A percentile compares a stretch with the other conserved stretches of the same genome.
Evolutionary conservation across 306 rosid genomes (phyloP).

Genomic region (Chamaecrista fasciculata): DNA sequence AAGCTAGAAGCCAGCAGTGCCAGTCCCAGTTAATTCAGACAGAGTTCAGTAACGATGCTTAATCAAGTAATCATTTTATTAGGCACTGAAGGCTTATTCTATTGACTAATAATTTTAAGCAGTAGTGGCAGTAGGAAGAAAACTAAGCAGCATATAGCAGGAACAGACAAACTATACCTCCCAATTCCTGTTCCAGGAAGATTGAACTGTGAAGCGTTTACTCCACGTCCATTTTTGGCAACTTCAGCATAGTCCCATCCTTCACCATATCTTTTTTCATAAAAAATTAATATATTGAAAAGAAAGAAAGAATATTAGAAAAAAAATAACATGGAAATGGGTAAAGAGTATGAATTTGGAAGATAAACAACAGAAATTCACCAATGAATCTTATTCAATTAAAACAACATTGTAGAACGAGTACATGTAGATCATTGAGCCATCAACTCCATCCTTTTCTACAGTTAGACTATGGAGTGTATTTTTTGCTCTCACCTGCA

Average conservation of each 20-base stretch:
- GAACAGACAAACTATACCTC: constrained; percentile 54
- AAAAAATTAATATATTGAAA: not conserved
- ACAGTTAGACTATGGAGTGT: constrained; percentile 55
- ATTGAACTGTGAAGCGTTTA: constrained; percentile 91
- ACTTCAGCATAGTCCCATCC: constrained; percentile 99
- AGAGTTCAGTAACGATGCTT: not conserved
- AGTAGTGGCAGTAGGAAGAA: not conserved
- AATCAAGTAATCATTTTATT: not conserved
- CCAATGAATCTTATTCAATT: constrained; percentile 22
- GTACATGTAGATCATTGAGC: constrained; percentile 86
- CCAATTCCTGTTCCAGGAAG: constrained; percentile 83
- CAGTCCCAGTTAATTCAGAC: not conserved
- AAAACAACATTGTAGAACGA: constrained; percentile 36
- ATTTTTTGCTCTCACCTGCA: constrained; percentile 69
- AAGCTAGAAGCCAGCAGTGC: not conserved
- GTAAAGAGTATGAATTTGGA: constrained; percentile 10
- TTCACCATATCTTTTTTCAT: constrained; percentile 74
- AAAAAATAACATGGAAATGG: constrained; percentile 8
- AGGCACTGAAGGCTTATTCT: not conserved
- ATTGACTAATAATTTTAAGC: not conserved
- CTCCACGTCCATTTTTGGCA: constrained; percentile 85
- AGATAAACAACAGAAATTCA: constrained; percentile 26
- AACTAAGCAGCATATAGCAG: not conserved
- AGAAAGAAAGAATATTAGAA: constrained; percentile 20
- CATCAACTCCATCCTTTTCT: constrained; percentile 77